These are phyloP conservation scores for Leccinum longicurvipes DNA, from an alignment of 768 basidiomycete genomes.

Conservation along the genomic window DNA sequence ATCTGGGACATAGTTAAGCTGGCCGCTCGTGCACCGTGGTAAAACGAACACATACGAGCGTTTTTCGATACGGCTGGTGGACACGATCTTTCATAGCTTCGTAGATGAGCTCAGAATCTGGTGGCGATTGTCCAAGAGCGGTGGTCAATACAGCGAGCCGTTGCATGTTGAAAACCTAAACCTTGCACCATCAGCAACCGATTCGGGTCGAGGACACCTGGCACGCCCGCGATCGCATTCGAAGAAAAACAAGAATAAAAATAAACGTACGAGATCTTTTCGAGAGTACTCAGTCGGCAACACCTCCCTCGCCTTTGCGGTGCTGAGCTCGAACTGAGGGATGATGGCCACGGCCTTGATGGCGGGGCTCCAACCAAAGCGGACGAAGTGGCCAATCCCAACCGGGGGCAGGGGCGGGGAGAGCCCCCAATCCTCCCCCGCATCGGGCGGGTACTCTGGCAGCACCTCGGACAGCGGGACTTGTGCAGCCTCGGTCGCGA, in stretches of 20 bases:
- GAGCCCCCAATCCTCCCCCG: slow-evolving; percentile 87
- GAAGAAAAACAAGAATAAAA: background rate
- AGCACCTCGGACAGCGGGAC: slow-evolving; percentile 95
- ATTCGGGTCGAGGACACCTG: background rate
- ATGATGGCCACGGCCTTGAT: slow-evolving; percentile 95
- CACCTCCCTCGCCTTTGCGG: slow-evolving; percentile 88
- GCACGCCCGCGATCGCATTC: background rate
- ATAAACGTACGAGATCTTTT: slow-evolving; percentile 71
- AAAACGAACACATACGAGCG: slow-evolving; percentile 53
- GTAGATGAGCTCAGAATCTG: slow-evolving; percentile 94
- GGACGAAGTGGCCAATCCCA: slow-evolving; percentile 93
- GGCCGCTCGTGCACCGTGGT: background rate
- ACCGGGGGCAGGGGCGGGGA: slow-evolving; percentile 83
- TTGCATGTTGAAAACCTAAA: slow-evolving; percentile 95
- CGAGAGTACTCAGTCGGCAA: slow-evolving; percentile 83
- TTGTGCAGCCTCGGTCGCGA: slow-evolving; percentile 77
- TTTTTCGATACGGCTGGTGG: slow-evolving; percentile 93
- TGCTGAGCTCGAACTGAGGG: slow-evolving; percentile 93
- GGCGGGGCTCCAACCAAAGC: slow-evolving; percentile 78
- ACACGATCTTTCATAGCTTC: slow-evolving; percentile 99
- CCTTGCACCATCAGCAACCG: background rate
- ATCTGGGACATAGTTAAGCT: slow-evolving; percentile 51
- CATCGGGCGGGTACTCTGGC: slow-evolving; percentile 93
- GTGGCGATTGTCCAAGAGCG: slow-evolving; percentile 84
- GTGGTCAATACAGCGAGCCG: slow-evolving; percentile 94